Conservation (phyloP, 306 rosid species). For the Trichosanthes truncata region DNA sequence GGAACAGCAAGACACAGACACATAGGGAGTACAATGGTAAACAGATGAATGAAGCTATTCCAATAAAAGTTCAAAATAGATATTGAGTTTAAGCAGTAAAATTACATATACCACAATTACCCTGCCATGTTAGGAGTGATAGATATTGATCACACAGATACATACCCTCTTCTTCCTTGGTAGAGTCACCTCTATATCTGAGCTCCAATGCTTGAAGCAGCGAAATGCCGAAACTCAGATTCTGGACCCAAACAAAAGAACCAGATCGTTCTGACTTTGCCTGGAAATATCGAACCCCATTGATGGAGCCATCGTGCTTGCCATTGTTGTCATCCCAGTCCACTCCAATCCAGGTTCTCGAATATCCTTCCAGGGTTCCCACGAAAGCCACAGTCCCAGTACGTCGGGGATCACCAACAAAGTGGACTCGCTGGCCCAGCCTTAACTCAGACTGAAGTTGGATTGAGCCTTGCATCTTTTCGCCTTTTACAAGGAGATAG, state of each 20-base stretch:
- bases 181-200: conserved; percentile 55
- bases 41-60: background rate
- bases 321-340: conserved; percentile 81
- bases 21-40: background rate
- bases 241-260: conserved; percentile 60
- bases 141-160: conserved; percentile 6
- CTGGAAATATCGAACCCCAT: conserved; percentile 57
- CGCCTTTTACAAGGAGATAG: background rate
- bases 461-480: conserved; percentile 38
- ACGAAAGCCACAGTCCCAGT: conserved; percentile 64
- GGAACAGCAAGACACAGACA: background rate
- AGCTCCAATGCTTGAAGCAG: conserved; percentile 62
- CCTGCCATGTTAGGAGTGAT: background rate
- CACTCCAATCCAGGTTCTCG: conserved; percentile 77
- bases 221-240: conserved; percentile 54
- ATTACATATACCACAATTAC: background rate
- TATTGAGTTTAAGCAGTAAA: background rate
- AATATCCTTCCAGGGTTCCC: conserved; percentile 61
- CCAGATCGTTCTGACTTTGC: conserved; percentile 57
- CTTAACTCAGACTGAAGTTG: conserved; percentile 26
- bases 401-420: conserved; percentile 49
- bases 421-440: conserved; percentile 61
- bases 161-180: conserved; percentile 83
- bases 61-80: background rate
- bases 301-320: conserved; percentile 79